Percentiles rank a stretch among this genome's conserved stretches.
phyloP scores from a whole-genome alignment of 1,139 yeast species.

The Pichia sp. region DNA sequence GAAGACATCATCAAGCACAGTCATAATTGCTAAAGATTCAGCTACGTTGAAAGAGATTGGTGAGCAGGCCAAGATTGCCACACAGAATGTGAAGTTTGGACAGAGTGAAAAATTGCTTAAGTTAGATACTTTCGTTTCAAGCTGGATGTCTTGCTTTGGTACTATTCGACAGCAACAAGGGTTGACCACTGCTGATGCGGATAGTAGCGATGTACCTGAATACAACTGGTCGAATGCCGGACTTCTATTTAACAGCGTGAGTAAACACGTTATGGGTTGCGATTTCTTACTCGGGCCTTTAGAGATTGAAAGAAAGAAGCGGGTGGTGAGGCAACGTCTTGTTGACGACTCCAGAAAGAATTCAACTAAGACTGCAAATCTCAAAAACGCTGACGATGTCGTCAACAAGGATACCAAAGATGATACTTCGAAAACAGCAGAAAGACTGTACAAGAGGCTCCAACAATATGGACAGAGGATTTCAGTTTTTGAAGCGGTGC shows the following conservation, averaged over 20 bases:
- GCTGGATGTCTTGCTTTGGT: conserved; percentile 35
- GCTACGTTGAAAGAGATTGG: conserved; percentile 41
- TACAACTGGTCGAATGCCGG: conserved; percentile 64
- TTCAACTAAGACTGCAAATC: conserved; percentile 49
- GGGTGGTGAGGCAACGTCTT: conserved; percentile 35
- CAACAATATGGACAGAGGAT: conserved; percentile 40
- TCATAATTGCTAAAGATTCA: conserved; percentile 44
- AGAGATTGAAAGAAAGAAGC: conserved; percentile 53
- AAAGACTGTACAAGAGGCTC: conserved; percentile 41
- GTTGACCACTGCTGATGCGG: conserved; percentile 7
- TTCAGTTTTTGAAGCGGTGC: conserved; percentile 59
- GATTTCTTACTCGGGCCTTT: conserved; percentile 74
- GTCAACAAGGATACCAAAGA: conserved; percentile 46
- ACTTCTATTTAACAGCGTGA: conserved; percentile 43
- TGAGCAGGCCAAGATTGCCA: conserved; percentile 48
- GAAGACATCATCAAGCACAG: conserved; percentile 31
- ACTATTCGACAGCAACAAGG: conserved; percentile 15
- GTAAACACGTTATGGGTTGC: conserved; percentile 46
- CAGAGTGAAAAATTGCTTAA: conserved; percentile 47
- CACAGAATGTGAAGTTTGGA: conserved; percentile 55
- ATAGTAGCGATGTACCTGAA: conserved; percentile 17
- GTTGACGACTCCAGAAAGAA: conserved; percentile 41
- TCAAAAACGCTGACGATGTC: conserved; percentile 49
- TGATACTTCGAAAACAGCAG: conserved; percentile 60
- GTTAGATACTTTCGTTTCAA: conserved; percentile 43